Evolutionary conservation across 2,329 filamentous ascomycete species (phyloP), one percentile per base, ranked within the genome.

Genomic region (Exophiala sp.): DNA sequence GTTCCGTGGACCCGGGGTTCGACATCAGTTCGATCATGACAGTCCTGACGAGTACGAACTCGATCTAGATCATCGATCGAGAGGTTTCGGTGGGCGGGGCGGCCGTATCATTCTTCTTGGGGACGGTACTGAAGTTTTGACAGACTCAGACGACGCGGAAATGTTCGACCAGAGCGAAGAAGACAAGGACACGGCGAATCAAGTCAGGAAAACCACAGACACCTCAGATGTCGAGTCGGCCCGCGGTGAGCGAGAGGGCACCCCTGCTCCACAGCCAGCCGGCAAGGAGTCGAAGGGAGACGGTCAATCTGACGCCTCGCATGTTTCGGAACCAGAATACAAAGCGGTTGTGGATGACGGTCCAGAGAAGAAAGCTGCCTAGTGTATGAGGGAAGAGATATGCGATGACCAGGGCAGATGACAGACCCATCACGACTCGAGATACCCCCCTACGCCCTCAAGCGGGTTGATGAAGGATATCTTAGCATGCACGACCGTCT

Each of bases 61-160:
- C 55, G 73, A 74, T 46, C 64, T 72, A 45, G 71, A 75, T 50
- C 64, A 63, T 48, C 70, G 70, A 52, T 64, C 84, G 64, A 81
- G 80, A 68, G 81, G 85, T 55, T 88, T 82, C 69, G 85, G 83
- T 67, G 85, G 85, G 68, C 81, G 81, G 68, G 73, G 75, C 52
- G 88, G 89, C 61, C 83, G 90, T 63, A 89, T 96, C 68, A 97
- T 97, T 69, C 83, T 95, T 66, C 80, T 98, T 61, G 90, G 91
- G 60, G 90, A 97, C 74, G 93, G 91, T 63, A 95, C 88, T 64
- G 90, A 96, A 75, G 82, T 95, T 67, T 76, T 90, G 64, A 88
- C 88, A 61, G 88, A 93, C 70, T 86, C 86, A 66, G 83, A 89
- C 69, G 89, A 96, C 65, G 82, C 86, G 58, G 89, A 95, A 63